Base-by-base conservation (phyloP, 139 green algal species). In the Parachlorella kessleri region DNA sequence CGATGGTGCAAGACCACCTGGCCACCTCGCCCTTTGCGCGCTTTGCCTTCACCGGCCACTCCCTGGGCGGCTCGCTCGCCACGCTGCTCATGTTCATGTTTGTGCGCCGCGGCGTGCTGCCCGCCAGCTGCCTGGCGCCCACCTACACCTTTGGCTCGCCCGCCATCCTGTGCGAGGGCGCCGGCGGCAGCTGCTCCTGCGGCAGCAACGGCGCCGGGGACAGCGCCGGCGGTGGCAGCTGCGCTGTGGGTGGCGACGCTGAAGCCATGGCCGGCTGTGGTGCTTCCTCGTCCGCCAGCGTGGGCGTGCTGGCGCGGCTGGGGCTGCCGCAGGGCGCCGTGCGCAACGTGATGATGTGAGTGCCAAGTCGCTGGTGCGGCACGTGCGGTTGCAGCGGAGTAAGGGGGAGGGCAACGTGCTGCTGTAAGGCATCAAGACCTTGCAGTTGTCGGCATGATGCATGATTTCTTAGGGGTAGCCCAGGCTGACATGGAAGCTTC, bases 111-210 rank as follows among this genome's bases (percentile, higher is more conserved):
- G 93, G 93, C 18, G 90, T 95, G 63, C 78, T 98, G 77, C 83
- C 82, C 8, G 55, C 75, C 3, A n/a, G 54, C 59, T 48, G 84
- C 73, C 74, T 98, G 37, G 70, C 82, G 1, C 93, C 94, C 30
- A 83, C 95, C 24, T 96, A 96, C 89, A 98, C 94, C 35, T 99
- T 98, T 86, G 97, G 97, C 30, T 81, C 92, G 0, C 91, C 97
- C 3, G 91, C 94, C 6, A 83, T 97, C 14, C 95, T 99, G 77
- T 96, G 93, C 77, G 95, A 95, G 33, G 87, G 76, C 30, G 64
- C 39, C 23, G 66, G 37, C 55, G 68, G 63, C 26, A 59, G 54
- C 64, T 70, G 54, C 35, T 7, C 40, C 40, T 81, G 38, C 70
- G 64, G 28, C 66, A n/a, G 55, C 53, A 24, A 5, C 67, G n/a